These are phyloP conservation scores for Podaxis rugospora DNA, from an alignment of 768 basidiomycete species.

Conservation along the genomic window DNA sequence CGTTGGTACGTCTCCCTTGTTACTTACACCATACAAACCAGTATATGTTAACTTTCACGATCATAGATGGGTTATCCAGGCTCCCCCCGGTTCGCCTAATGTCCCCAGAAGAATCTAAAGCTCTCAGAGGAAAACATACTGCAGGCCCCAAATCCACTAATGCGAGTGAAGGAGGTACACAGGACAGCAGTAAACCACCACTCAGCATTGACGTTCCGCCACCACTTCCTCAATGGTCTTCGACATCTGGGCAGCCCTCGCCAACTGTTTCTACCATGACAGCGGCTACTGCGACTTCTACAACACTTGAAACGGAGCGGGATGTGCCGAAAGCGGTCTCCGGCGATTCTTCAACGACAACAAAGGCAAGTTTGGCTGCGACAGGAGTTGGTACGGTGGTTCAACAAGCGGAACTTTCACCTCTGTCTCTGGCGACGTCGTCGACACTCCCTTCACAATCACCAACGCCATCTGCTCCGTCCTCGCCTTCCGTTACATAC, in stretches of 20 bases:
- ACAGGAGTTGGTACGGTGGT: neutral
- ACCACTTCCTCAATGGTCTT: too few species aligned
- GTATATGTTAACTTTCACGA: neutral
- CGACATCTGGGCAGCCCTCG: neutral
- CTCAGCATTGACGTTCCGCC: neutral
- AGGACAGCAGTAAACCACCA: neutral
- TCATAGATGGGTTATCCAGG: constrained; percentile 66
- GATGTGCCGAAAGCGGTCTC: neutral
- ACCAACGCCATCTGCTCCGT: neutral
- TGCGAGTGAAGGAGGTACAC: neutral
- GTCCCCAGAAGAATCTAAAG: constrained; percentile 41
- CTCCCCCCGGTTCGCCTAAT: constrained; percentile 74
- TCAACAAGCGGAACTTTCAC: constrained; percentile 1
- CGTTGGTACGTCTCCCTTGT: constrained; percentile 54
- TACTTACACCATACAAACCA: constrained; percentile 17
- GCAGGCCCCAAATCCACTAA: neutral
- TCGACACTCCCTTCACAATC: constrained; percentile 5
- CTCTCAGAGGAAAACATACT: constrained; percentile 17
- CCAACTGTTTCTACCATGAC: neutral
- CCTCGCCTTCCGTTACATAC: neutral
- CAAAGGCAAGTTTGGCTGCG: neutral
- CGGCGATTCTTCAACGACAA: neutral
- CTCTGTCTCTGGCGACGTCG: neutral
- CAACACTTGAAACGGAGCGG: too few species aligned
- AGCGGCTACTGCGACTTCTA: neutral